Conservation (phyloP, 2,329 filamentous ascomycete genomes). For the Fusarium hainanense region DNA sequence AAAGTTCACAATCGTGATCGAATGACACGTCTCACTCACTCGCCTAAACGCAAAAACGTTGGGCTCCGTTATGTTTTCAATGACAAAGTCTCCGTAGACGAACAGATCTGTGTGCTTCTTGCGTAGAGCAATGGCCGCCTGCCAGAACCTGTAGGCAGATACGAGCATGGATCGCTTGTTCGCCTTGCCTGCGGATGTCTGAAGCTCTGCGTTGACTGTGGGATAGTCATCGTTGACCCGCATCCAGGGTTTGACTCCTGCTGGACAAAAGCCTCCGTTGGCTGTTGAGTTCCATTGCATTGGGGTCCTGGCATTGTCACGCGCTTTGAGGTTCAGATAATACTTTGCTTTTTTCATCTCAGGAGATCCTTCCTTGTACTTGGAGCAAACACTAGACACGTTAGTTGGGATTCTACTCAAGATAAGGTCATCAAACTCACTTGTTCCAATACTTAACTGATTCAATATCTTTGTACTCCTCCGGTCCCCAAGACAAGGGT, state of each 20-base stretch:
- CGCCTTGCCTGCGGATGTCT: slow-evolving; percentile 53
- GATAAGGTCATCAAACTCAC: not conserved
- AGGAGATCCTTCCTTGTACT: slow-evolving; percentile 18
- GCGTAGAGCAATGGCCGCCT: slow-evolving; percentile 44
- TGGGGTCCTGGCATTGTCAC: slow-evolving; percentile 73
- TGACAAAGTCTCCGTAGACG: slow-evolving; percentile 50
- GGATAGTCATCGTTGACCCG: slow-evolving; percentile 47
- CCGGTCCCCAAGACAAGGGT: slow-evolving; percentile 66
- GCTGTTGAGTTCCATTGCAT: slow-evolving; percentile 67
- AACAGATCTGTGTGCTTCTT: slow-evolving; percentile 47
- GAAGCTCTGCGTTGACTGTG: slow-evolving; percentile 67
- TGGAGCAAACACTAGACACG: not conserved
- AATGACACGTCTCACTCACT: slow-evolving; percentile 30
- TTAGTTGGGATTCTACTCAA: not conserved
- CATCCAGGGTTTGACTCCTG: slow-evolving; percentile 53
- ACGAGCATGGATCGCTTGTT: slow-evolving; percentile 1
- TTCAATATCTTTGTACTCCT: slow-evolving; percentile 62
- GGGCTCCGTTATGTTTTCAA: slow-evolving; percentile 40
- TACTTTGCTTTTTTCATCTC: slow-evolving; percentile 50
- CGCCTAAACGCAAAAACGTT: slow-evolving; percentile 47
- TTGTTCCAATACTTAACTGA: slow-evolving; percentile 44
- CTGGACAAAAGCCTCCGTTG: slow-evolving; percentile 50
- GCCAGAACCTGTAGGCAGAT: slow-evolving; percentile 52
- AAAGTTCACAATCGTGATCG: slow-evolving; percentile 50
- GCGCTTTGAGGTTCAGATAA: slow-evolving; percentile 48